Evolutionary conservation across 495 filamentous ascomycete genomes (phyloP).

Genomic region (Ascodesmis nigricans): DNA sequence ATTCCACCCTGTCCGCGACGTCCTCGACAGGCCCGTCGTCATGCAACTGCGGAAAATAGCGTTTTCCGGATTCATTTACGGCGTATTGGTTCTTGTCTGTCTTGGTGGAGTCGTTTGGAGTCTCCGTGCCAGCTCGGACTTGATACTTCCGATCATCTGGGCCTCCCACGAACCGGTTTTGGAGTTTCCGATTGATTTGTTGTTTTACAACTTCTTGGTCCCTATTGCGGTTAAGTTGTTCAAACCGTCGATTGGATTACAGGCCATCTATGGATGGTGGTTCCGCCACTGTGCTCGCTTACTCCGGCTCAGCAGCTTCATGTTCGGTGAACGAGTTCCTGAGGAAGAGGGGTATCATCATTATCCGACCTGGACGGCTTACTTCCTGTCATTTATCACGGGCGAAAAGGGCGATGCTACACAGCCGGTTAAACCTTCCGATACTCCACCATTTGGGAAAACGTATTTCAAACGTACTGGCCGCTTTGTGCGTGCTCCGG

Average conservation of each 20-base stretch:
- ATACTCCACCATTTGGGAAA: constrained; percentile 22
- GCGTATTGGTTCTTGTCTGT: constrained; percentile 75
- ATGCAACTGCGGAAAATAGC: constrained; percentile 91
- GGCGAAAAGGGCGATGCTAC: constrained; percentile 28
- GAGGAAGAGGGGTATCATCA: constrained; percentile 65
- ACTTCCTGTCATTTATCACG: constrained; percentile 22
- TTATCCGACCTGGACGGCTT: constrained; percentile 31
- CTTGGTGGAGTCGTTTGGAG: constrained; percentile 92
- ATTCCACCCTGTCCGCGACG: constrained; percentile 92
- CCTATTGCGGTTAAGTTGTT: constrained; percentile 61
- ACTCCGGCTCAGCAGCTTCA: constrained; percentile 69
- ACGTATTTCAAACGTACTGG: constrained; percentile 47
- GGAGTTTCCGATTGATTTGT: constrained; percentile 80
- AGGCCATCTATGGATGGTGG: constrained; percentile 85
- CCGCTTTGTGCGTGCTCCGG: constrained; percentile 72
- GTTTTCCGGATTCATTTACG: constrained; percentile 90
- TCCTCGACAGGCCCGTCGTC: constrained; percentile 76
- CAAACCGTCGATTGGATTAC: constrained; percentile 62
- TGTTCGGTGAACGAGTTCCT: constrained; percentile 57
- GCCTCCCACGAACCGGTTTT: constrained; percentile 72
- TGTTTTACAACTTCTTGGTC: constrained; percentile 93
- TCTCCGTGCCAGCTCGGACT: constrained; percentile 36
- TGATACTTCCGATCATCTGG: constrained; percentile 77
- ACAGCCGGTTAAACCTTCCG: constrained; percentile 26
- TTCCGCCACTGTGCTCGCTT: constrained; percentile 66